Evolutionary conservation across 805 yeast genomes (phyloP).

Genomic region (Wilhelminamyces savonicus): DNA sequence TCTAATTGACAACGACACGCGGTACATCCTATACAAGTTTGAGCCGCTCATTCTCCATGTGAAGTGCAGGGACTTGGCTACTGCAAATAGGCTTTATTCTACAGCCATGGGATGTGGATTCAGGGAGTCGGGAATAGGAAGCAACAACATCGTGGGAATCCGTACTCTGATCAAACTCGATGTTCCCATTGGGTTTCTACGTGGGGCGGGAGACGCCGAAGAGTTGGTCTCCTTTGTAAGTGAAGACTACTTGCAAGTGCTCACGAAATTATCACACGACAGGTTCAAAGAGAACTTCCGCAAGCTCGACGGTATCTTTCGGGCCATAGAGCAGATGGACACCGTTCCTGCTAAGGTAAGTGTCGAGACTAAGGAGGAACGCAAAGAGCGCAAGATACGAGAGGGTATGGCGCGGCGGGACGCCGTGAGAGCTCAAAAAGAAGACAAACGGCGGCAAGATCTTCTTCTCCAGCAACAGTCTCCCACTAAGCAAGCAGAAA

Average conservation of each 20-base stretch:
- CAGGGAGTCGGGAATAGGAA: conserved; percentile 81
- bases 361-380: conserved; percentile 51
- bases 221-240: conserved; percentile 40
- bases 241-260: conserved; percentile 42
- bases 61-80: conserved; percentile 55
- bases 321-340: conserved; percentile 32
- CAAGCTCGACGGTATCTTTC: conserved; percentile 45
- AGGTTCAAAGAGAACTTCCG: conserved; percentile 61
- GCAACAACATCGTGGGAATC: conserved; percentile 71
- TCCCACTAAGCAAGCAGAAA: too few relatives aligned
- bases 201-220: conserved; percentile 15
- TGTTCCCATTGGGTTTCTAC: conserved; percentile 63
- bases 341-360: conserved; percentile 1
- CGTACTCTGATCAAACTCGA: conserved; percentile 71
- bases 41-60: conserved; percentile 86
- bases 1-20: conserved; percentile 14
- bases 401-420: conserved; percentile 38
- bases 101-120: conserved; percentile 81
- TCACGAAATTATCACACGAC: conserved; percentile 51
- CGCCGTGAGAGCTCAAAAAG: conserved; percentile 10
- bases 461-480: too few relatives aligned
- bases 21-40: conserved; percentile 68
- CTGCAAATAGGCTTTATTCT: conserved; percentile 59
- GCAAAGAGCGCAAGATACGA: conserved; percentile 44
- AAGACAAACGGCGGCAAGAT: too few relatives aligned